Base-by-base conservation (phyloP, 1,139 yeast genomes). In the Diutina ranongensis region DNA sequence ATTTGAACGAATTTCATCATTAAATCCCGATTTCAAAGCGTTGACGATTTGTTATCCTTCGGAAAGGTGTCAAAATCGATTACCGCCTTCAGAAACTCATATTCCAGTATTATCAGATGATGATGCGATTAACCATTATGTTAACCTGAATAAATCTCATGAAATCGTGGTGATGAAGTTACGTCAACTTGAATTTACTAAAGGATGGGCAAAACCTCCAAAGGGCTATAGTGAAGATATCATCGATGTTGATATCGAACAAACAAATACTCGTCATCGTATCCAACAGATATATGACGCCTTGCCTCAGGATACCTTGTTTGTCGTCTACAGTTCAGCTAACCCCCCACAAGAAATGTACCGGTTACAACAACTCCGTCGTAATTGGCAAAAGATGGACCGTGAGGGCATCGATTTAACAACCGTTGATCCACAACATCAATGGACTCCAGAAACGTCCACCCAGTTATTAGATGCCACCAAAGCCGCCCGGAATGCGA, bases 231-330 rank as follows among this genome's bases (percentile, higher is more conserved):
- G 46, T 25, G 57, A 55, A 4, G 42, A 44, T 13, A 15, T 19
- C 16, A 38, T 51, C 3, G 44, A 45, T 19, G 35, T 31, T 3
- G 40, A 27, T 3, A 40, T 46, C 10, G 38, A 36, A 33, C 46
- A 40, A 32, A 45, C 22, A 32, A 35, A 21, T 44, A 47, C 34
- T 35, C 31, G 7, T 50, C 38, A 55, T 2, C 63, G 82, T 40
- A 54, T 89, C 15, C 52, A 60, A 10, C 58, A 59, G 36, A 62
- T 89, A 3, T 78, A 82, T 55, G 63, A 67, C 0, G 51, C 58
- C 2, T 56, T 83, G 20, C 88, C 95, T 0, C 61, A 65, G 1
- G 71, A 78, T 44, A 73, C 94, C 0, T 63, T 81, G 22, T 55
- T 89, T 32, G 63, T 87, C 1, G 58, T 88, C 1, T 67, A 77